Conservation (phyloP, 139 green algal genomes). For the Trebouxia sp. region DNA sequence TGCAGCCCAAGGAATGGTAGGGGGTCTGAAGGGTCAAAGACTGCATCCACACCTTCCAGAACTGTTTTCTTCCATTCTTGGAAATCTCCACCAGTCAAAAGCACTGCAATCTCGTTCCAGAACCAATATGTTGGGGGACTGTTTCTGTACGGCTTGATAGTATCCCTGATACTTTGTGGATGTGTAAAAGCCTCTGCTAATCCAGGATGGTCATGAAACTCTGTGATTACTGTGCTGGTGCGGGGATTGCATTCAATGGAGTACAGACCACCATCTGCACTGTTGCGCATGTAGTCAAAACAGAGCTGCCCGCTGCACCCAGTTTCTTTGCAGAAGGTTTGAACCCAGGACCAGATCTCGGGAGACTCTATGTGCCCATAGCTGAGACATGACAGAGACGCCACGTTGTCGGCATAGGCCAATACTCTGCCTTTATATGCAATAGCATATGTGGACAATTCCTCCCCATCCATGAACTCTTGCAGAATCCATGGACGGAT, state of each 20-base stretch:
- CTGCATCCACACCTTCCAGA: conserved; percentile 21
- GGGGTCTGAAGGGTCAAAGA: conserved; percentile 27
- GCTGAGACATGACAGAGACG: conserved; percentile 31
- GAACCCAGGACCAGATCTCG: conserved; percentile 32
- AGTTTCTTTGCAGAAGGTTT: conserved; percentile 34
- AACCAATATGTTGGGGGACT: conserved; percentile 29
- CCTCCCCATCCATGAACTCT: conserved; percentile 30
- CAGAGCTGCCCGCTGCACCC: conserved; percentile 33
- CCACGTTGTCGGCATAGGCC: conserved; percentile 35
- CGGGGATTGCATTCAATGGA: conserved; percentile 42
- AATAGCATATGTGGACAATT: conserved; percentile 34
- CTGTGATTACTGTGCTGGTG: conserved; percentile 32
- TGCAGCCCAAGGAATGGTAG: conserved; percentile 42
- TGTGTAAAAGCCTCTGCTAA: conserved; percentile 24
- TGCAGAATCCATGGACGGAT: conserved; percentile 35
- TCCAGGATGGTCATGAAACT: conserved; percentile 30
- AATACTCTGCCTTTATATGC: conserved; percentile 36
- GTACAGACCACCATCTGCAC: conserved; percentile 25
- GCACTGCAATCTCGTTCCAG: conserved; percentile 33
- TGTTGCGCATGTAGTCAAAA: conserved; percentile 42
- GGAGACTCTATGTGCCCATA: conserved; percentile 30
- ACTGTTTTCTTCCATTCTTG: not conserved
- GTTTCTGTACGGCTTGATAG: conserved; percentile 3
- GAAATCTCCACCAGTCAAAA: not conserved
- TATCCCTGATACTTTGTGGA: not conserved